Evolutionary conservation across 148 eudicot genomes (phyloP).

Genomic region (Vaccinium vitisidaea): DNA sequence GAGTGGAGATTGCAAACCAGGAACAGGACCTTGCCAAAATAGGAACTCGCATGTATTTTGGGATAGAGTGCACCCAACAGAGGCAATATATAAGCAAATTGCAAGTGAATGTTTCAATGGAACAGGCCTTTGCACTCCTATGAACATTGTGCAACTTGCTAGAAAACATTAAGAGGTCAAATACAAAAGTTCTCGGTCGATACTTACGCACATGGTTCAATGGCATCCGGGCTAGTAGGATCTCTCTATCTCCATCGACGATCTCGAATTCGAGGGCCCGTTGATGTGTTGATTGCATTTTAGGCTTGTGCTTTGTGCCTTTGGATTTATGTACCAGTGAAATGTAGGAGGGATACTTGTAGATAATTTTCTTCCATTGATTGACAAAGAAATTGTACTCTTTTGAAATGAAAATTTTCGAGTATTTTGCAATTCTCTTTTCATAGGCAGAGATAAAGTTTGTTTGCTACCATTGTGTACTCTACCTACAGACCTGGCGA

Average conservation of each 20-base stretch:
- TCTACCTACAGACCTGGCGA: neutral
- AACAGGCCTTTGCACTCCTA: conserved; percentile 12
- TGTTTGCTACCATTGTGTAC: neutral
- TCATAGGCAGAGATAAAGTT: neutral
- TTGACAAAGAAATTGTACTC: neutral
- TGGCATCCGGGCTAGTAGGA: neutral
- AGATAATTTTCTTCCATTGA: neutral
- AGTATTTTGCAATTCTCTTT: neutral
- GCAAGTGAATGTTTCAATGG: conserved; percentile 18
- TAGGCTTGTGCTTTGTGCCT: neutral
- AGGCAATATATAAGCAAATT: conserved; percentile 10
- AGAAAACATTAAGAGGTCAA: neutral
- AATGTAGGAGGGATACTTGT: neutral
- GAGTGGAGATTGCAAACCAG: conserved; percentile 13
- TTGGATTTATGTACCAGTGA: neutral
- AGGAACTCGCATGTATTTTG: conserved; percentile 15
- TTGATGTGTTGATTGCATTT: neutral
- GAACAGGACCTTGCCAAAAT: conserved; percentile 13
- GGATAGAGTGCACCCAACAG: conserved; percentile 17
- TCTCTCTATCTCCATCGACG: neutral
- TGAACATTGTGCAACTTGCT: conserved; percentile 10
- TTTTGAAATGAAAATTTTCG: too few relatives aligned
- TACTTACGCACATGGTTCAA: neutral
- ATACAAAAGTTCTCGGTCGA: neutral
- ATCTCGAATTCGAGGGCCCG: neutral